Evolutionary conservation across 176 grass and related monocot species (phyloP).

Genomic region (Phoenix dactylifera): DNA sequence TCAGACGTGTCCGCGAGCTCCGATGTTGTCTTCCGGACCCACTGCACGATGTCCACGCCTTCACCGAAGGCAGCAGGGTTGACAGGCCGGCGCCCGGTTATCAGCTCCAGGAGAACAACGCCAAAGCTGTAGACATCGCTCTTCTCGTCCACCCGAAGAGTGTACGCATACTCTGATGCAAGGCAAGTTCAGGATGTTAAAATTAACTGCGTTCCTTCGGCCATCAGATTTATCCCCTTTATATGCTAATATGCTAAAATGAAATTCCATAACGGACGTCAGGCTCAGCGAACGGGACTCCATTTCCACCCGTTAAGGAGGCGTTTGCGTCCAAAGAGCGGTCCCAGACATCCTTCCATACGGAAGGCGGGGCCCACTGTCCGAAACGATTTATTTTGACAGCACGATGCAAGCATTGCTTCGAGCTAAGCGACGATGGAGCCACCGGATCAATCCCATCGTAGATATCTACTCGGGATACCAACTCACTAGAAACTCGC

Average conservation of each 20-base stretch:
- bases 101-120: slow-evolving; percentile 63
- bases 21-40: slow-evolving; percentile 58
- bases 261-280: no score
- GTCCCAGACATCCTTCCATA: no score
- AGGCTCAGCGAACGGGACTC: no score
- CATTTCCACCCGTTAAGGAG: no score
- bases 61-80: slow-evolving; percentile 49
- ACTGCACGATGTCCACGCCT: slow-evolving; percentile 78
- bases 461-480: not conserved
- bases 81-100: slow-evolving; percentile 54
- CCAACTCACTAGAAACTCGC: not conserved
- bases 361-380: no score
- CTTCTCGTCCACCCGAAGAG: slow-evolving; percentile 67
- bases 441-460: not conserved
- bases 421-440: no score
- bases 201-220: no score
- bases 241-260: no score
- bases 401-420: not conserved
- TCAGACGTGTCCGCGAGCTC: slow-evolving; percentile 32
- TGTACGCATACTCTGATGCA: slow-evolving; percentile 62
- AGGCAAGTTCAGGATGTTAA: not conserved
- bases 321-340: no score
- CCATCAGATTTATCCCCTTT: no score
- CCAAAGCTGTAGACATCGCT: slow-evolving; percentile 73
- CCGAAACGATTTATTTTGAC: no score